These are phyloP conservation scores for Aspergillus sergii DNA, from an alignment of 2,329 filamentous ascomycete species.

Conservation along the genomic window DNA sequence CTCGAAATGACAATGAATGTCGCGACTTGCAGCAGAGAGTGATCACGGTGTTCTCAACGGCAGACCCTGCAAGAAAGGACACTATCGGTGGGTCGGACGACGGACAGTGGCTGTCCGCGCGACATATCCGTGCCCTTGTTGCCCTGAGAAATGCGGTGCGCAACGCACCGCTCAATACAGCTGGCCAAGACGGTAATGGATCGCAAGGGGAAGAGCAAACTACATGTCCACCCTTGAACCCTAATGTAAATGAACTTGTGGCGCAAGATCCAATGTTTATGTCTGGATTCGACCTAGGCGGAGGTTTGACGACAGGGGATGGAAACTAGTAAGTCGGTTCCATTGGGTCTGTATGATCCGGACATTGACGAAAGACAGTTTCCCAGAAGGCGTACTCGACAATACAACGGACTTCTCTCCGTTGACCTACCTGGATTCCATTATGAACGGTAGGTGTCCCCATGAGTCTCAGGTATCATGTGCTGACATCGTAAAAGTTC, in stretches of 20 bases:
- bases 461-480: background rate
- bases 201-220: background rate
- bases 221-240: background rate
- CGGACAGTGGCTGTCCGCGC: constrained; percentile 31
- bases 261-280: background rate
- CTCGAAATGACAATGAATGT: constrained; percentile 32
- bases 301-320: background rate
- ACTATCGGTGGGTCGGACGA: constrained; percentile 19
- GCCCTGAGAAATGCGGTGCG: constrained; percentile 25
- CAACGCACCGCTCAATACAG: constrained; percentile 16
- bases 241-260: background rate
- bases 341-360: background rate
- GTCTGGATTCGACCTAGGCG: background rate
- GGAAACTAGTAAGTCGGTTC: constrained; percentile 15
- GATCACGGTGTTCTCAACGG: constrained; percentile 32
- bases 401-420: constrained; percentile 27
- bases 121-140: constrained; percentile 33
- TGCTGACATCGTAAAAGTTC: constrained; percentile 15
- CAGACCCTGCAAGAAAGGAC: constrained; percentile 16
- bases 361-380: constrained; percentile 9
- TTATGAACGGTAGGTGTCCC: constrained; percentile 30
- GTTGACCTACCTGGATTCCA: constrained; percentile 31
- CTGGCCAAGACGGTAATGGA: constrained; percentile 7
- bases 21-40: constrained; percentile 32
- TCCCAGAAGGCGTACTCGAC: constrained; percentile 14